Conservation (phyloP, 148 eudicot species). For the Hydrangea macrophylla region DNA sequence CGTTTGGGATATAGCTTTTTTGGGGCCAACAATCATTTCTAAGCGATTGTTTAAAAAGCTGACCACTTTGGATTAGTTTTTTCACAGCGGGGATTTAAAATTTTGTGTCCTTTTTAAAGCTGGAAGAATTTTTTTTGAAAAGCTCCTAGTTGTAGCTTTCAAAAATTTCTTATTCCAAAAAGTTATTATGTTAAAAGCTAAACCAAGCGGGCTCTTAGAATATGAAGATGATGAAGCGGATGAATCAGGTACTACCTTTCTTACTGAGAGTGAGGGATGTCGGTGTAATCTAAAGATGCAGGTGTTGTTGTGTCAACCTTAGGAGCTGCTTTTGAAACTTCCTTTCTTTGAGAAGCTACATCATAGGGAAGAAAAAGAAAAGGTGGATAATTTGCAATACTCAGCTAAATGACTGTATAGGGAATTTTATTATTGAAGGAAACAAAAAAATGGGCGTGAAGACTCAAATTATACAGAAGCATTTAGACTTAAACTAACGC, state of each 20-base stretch:
- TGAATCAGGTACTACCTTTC: slow-evolving; percentile 49
- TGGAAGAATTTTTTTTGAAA: too few relatives aligned
- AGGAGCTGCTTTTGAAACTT: slow-evolving; percentile 42
- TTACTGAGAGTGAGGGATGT: slow-evolving; percentile 78
- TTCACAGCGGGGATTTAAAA: too few relatives aligned
- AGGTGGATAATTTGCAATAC: not conserved
- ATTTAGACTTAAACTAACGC: slow-evolving; percentile 1
- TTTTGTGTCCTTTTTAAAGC: too few relatives aligned
- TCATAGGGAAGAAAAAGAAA: not conserved
- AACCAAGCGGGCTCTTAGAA: not conserved
- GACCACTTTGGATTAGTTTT: too few relatives aligned
- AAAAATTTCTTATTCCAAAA: not conserved
- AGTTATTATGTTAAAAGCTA: not conserved
- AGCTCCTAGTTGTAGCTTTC: not conserved
- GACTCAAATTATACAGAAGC: not conserved
- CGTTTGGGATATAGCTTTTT: too few relatives aligned
- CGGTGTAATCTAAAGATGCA: slow-evolving; percentile 57
- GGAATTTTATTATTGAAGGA: not conserved
- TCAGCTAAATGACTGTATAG: not conserved
- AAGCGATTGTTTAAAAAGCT: too few relatives aligned
- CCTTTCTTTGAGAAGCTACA: slow-evolving; percentile 78
- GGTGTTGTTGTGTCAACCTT: slow-evolving; percentile 42
- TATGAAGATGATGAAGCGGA: not conserved
- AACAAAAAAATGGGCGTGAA: not conserved
- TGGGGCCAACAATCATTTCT: too few relatives aligned